Evolutionary conservation across 352 stramenopile species (phyloP).

Genomic region (Phytophthora chlamydospora): DNA sequence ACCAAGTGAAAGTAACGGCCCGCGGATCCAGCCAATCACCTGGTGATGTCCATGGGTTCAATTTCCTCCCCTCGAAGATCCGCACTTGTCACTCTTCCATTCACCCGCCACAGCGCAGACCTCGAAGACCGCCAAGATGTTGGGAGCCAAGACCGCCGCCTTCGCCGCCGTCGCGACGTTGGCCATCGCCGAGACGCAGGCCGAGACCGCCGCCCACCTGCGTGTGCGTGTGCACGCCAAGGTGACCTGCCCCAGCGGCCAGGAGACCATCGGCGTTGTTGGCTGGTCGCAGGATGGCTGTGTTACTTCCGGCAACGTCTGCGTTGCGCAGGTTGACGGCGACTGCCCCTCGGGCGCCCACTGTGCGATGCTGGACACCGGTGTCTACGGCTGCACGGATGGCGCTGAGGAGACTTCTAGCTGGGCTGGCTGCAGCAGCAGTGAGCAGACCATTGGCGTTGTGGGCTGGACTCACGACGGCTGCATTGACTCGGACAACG

Average conservation of each 20-base stretch:
- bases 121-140: conserved; percentile 30
- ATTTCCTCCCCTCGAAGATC: conserved; percentile 1
- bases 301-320: conserved; percentile 14
- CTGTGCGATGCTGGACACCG: conserved; percentile 32
- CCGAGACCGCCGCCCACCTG: conserved; percentile 33
- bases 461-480: conserved; percentile 31
- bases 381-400: conserved; percentile 31
- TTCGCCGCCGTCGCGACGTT: conserved; percentile 30
- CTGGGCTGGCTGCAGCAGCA: conserved; percentile 9
- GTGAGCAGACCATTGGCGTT: conserved; percentile 23
- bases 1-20: conserved; percentile 19
- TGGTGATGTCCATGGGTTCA: conserved; percentile 10
- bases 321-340: conserved; percentile 27
- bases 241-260: conserved; percentile 24
- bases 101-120: conserved; percentile 17
- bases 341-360: conserved; percentile 27
- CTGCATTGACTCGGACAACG: conserved; percentile 20
- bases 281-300: conserved; percentile 25
- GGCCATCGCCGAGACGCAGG: conserved; percentile 28
- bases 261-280: conserved; percentile 22
- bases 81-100: conserved; percentile 32
- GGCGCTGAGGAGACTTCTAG: conserved; percentile 10
- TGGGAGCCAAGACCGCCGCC: conserved; percentile 35
- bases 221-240: conserved; percentile 38
- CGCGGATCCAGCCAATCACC: conserved; percentile 14